Evolutionary conservation across 2,329 filamentous ascomycete species (phyloP).

Genomic region (Mycosphaerella sp.): DNA sequence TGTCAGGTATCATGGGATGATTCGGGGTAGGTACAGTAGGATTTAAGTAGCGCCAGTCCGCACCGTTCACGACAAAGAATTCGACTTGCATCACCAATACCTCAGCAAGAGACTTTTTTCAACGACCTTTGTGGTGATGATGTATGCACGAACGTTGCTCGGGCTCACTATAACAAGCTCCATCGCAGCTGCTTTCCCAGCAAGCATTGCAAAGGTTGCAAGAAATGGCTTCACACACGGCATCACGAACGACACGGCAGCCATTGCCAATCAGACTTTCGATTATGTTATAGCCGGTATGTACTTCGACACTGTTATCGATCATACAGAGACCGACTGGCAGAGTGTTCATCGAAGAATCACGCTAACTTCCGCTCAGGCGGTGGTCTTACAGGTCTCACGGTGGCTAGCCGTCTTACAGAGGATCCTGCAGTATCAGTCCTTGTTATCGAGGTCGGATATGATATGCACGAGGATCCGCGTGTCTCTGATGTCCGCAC

Average conservation of each 20-base stretch:
- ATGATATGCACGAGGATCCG: conserved; percentile 18
- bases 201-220: not conserved
- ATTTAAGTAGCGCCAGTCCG: not conserved
- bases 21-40: too few species aligned
- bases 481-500: conserved; percentile 24
- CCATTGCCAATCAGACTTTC: conserved; percentile 15
- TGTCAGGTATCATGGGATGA: not conserved
- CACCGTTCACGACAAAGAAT: not conserved
- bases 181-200: not conserved
- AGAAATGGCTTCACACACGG: conserved; percentile 8
- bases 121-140: not conserved
- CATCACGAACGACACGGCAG: conserved; percentile 16
- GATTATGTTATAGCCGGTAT: conserved; percentile 26
- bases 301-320: not conserved
- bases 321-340: not conserved
- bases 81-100: not conserved
- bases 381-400: conserved; percentile 26
- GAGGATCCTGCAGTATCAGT: conserved; percentile 23
- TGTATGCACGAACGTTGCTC: not conserved
- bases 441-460: conserved; percentile 25
- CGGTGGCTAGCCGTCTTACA: conserved; percentile 23
- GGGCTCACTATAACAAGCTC: not conserved
- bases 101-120: not conserved
- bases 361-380: not conserved
- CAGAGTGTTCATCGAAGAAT: not conserved